These are phyloP conservation scores for Lactarius deliciosus DNA, from an alignment of 768 basidiomycete species.

Conservation along the genomic window DNA sequence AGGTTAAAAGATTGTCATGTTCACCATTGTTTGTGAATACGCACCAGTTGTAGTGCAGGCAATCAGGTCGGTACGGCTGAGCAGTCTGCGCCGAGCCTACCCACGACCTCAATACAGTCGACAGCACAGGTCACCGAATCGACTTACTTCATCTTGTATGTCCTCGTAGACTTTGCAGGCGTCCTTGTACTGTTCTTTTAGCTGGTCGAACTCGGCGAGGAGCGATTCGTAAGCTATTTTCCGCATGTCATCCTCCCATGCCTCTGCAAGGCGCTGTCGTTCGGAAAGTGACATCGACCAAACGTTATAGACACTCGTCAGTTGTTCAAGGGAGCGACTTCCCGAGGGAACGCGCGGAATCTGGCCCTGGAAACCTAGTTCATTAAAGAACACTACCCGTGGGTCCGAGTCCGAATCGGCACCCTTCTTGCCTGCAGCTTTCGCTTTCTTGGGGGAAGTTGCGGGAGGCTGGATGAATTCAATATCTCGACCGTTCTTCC, in stretches of 20 bases:
- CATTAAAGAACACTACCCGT: conserved; percentile 38
- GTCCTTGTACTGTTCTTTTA: conserved; percentile 44
- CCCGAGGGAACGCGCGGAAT: conserved; percentile 42
- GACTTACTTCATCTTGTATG: conserved; percentile 53
- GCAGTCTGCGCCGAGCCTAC: conserved; percentile 56
- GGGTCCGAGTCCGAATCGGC: conserved; percentile 21
- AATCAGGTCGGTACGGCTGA: conserved; percentile 57
- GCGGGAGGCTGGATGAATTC: conserved; percentile 21
- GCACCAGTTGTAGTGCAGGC: conserved; percentile 77
- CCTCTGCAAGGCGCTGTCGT: conserved; percentile 43
- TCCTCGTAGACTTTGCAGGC: conserved; percentile 41
- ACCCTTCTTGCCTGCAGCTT: neutral
- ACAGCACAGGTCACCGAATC: neutral
- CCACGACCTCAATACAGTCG: neutral
- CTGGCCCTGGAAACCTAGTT: conserved; percentile 36
- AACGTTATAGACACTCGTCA: conserved; percentile 38
- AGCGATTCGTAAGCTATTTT: conserved; percentile 34
- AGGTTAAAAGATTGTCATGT: neutral
- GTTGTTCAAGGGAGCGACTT: conserved; percentile 41
- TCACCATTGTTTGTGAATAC: conserved; percentile 7
- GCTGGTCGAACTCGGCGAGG: conserved; percentile 43
- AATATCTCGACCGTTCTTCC: conserved; percentile 25
- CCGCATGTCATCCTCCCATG: conserved; percentile 50
- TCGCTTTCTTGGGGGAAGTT: neutral
- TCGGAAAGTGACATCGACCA: conserved; percentile 58